These are phyloP conservation scores for Fagus crenata DNA, from an alignment of 306 rosid genomes.

Conservation along the genomic window DNA sequence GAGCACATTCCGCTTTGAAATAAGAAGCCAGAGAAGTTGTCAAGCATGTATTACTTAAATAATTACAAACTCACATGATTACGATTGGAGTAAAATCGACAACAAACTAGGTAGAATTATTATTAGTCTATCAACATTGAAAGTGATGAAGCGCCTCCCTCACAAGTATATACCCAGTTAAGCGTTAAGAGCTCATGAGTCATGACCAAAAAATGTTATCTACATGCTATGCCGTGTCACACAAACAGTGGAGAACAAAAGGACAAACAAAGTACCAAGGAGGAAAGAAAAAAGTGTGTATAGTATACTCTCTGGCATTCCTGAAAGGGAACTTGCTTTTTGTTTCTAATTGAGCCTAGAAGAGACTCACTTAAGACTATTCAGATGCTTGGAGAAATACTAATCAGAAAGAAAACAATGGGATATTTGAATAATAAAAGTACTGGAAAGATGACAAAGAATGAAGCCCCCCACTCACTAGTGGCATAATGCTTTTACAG, in stretches of 20 bases:
- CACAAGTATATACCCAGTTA: too few species aligned
- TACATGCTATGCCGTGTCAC: neutral
- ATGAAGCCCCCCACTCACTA: constrained; percentile 30
- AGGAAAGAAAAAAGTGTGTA: neutral
- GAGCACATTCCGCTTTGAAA: neutral
- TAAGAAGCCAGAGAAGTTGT: neutral
- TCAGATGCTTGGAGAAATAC: neutral
- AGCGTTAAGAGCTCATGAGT: too few species aligned
- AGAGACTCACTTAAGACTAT: neutral
- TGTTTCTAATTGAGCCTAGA: neutral
- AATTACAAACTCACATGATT: neutral
- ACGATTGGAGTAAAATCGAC: neutral
- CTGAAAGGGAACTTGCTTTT: neutral
- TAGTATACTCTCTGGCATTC: neutral
- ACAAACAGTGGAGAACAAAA: neutral
- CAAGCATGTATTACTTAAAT: neutral
- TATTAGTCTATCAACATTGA: neutral
- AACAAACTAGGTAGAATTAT: neutral
- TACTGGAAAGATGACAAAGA: constrained; percentile 20
- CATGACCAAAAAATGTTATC: too few species aligned
- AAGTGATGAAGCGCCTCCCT: too few species aligned
- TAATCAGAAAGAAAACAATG: neutral
- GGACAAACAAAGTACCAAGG: neutral
- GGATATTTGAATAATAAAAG: neutral
- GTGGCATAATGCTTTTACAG: constrained; percentile 25